Base-by-base conservation (phyloP, 306 rosid genomes). In the Malus fusca region DNA sequence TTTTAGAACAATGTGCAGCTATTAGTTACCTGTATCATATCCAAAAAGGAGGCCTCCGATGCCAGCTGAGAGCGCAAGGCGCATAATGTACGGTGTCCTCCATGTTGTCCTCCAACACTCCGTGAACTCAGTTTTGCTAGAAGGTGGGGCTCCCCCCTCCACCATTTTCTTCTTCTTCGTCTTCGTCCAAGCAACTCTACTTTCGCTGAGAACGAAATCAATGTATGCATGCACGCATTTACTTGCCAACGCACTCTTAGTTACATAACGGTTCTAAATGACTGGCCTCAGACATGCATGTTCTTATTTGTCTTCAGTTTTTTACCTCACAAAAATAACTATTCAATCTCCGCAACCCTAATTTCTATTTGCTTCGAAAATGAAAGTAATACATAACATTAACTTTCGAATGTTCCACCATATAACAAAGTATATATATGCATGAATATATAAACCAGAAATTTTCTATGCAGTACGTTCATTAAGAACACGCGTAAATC, bases 31-130 rank as follows among this genome's bases (percentile, higher is more conserved):
- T 14, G 98, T 93, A 15, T 90, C 95, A 8, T 93, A 93, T 73
- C 96, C 97, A 52, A 90, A 93, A 23, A 93, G 90, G 30, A 93
- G 97, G 40, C 97, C 97, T 11, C 94, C 96, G 28, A 92, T 77
- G 69, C 94, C 97, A 6, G 97, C 97, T 48, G 98, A 88, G 11
- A 89, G 31, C 35, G 98, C 98, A 19, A 93, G 97, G 17, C 89
- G 89, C 95, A 93, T 85, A n/a, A 90, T 80, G 71, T 89, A 89
- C 2, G 97, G 97, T 0, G 88, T 89, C 71, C 40, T 81, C 79
- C 84, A 84, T 74, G 86, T 71, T 55, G 89, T 88, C 17, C 55
- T 78, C 88, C 88, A 89, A 68, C 95, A 89, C 81, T 89, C 91
- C 44, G 83, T 66, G 73, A 87, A 85, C 33, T 83, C 89, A 3